Evolutionary conservation across 129 eudicot genomes (phyloP), one percentile per base, ranked within the genome.

Genomic region (Lonicera japonica): DNA sequence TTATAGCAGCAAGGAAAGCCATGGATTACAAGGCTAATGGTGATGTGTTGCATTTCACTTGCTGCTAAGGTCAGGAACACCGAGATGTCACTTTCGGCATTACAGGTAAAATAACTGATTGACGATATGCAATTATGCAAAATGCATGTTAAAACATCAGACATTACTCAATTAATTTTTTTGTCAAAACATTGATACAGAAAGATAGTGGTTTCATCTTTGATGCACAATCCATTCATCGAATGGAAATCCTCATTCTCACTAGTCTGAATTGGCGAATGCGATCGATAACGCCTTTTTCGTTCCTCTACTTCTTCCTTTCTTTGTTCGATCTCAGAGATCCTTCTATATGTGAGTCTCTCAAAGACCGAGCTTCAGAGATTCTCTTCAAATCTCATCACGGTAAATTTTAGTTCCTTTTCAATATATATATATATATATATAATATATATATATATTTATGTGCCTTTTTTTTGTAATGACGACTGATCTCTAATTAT

Each of bases 251-350:
- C 47, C 47, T 75, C 47, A 50, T 80, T 58, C 85, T 80, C 52
- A 56, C 75, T 5, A 54, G 58, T 55, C 78, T 80, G 25, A 61
- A 71, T 17, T 80, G 85, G 81, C 66, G 75, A 75, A 75, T 75
- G 81, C 69, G 78, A 36, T 75, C 75, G 5, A 63, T 75, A 47
- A 80, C 81, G 2, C 85, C 85, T 50, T 80, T 80, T 67, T 68
- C 81, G 15, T 80, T 80, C 63, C 69, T 80, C 59, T 19, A 55
- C 54, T 75, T 50, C 67, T 75, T 80, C 75, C 15, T 75, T 18
- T 75, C 81, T 16, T 40, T 80, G 20, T 70, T 53, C 14, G 21
- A 67, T 21, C 40, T 61, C 39, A 17, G 67, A 1, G 75, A 75
- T 40, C 63, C 78, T 20, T 17, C 14, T 24, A 36, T 63, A 8